Percentiles rank a stretch among this genome's conserved stretches.
Evolutionary conservation across 495 filamentous ascomycete species (phyloP).

Genomic region (Daldinia decipiens): DNA sequence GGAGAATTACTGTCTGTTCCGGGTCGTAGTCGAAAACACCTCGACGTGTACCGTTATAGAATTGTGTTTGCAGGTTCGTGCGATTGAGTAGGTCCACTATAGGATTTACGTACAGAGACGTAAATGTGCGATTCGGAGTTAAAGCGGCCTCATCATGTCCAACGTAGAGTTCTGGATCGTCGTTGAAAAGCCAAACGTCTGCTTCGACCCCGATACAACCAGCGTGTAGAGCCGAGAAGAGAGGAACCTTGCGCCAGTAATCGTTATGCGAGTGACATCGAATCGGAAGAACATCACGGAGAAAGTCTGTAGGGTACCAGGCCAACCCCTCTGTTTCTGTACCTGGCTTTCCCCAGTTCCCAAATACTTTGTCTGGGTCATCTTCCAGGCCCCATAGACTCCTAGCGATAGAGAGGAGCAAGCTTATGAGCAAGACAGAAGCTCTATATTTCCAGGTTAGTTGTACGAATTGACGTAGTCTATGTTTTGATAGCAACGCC

Average conservation of each 20-base stretch:
- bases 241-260: slow-evolving; percentile 84
- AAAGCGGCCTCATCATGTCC: slow-evolving; percentile 66
- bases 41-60: slow-evolving; percentile 54
- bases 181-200: slow-evolving; percentile 84
- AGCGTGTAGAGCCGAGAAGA: slow-evolving; percentile 69
- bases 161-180: slow-evolving; percentile 66
- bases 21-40: slow-evolving; percentile 72
- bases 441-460: slow-evolving; percentile 43
- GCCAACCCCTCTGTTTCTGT: slow-evolving; percentile 59
- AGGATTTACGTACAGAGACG: slow-evolving; percentile 71
- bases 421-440: slow-evolving; percentile 51
- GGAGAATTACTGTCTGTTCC: slow-evolving; percentile 71
- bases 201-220: slow-evolving; percentile 83
- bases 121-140: slow-evolving; percentile 66
- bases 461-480: slow-evolving; percentile 7
- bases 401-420: slow-evolving; percentile 62
- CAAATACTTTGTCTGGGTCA: slow-evolving; percentile 64
- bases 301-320: slow-evolving; percentile 80
- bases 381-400: slow-evolving; percentile 63
- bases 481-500: slow-evolving; percentile 22
- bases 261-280: slow-evolving; percentile 88
- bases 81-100: slow-evolving; percentile 65
- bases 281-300: slow-evolving; percentile 73
- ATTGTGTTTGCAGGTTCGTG: slow-evolving; percentile 61
- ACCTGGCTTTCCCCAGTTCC: slow-evolving; percentile 62